Base-by-base conservation (phyloP, 176 grass and related monocot species). In the Cymbopogon citratus region DNA sequence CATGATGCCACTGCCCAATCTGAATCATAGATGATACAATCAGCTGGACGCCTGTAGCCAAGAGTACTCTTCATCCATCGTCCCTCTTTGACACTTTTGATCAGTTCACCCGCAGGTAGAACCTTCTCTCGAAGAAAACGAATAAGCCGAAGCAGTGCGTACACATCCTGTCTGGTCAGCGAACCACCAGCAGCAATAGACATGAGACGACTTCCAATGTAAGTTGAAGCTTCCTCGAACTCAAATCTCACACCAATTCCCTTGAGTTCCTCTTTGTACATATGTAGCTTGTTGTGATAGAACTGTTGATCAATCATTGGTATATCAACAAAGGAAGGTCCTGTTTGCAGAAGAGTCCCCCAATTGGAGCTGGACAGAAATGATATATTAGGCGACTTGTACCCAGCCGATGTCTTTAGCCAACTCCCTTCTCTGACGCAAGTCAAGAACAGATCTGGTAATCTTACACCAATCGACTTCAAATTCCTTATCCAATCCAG, bases 401-500 rank as follows among this genome's bases (percentile, higher is more conserved):
- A 85, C 12, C 94, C 91, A 66, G 77, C 80, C 0, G 73, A 87
- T 52, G 94, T 97, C 78, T 77, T 91, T 57, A 97, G 54, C 94
- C 94, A 97, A 75, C 54, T 80, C 77, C 91, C 94, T 12, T 66
- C 14, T 62, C 85, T 69, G n/a, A 89, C 38, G 60, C 84, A 89
- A 63, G 34, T 46, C 62, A 97, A 52, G 46, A 97, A 92, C 5
- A 18, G 78, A 6, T 62, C 21, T 5, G 88, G 88, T 18, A 91
- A 39, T 25, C 2, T 2, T 66, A 31, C 16, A 27, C 57, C 25
- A 26, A 7, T 59, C 5, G 13, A 77, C 10, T 38, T 83, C 11
- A 93, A 13, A 57, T 85, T 83, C 5, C 1, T 23, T 80, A 97
- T 93, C 94, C 94, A 97, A n/a, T 89, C 7, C 34, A 97, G 66